A percentile compares a stretch with the other conserved stretches of the same genome.
These are phyloP conservation scores for Curvularia sp. DNA, from an alignment of 2,329 filamentous ascomycete genomes.

Conservation along the genomic window DNA sequence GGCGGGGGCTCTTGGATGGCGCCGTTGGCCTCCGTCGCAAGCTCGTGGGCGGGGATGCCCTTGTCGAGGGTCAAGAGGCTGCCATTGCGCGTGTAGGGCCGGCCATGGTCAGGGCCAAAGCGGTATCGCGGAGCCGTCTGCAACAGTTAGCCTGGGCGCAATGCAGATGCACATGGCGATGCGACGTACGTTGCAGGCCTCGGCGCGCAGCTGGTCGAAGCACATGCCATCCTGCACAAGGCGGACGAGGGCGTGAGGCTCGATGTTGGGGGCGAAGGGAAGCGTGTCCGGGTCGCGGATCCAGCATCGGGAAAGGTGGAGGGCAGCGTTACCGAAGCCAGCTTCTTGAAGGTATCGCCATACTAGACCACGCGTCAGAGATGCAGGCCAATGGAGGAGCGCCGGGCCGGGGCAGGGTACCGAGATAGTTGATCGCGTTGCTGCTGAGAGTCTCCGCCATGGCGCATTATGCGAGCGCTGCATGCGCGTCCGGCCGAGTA, in stretches of 20 bases:
- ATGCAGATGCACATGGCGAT: not conserved
- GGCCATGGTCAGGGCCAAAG: slow-evolving; percentile 52
- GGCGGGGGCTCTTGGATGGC: slow-evolving; percentile 42
- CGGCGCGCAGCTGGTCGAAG: slow-evolving; percentile 54
- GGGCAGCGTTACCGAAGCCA: slow-evolving; percentile 64
- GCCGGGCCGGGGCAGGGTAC: slow-evolving; percentile 17
- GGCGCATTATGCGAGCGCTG: slow-evolving; percentile 46
- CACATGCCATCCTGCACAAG: slow-evolving; percentile 69
- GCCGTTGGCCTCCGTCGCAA: slow-evolving; percentile 45
- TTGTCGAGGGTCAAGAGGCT: slow-evolving; percentile 47
- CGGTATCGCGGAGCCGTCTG: slow-evolving; percentile 46
- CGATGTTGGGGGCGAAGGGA: slow-evolving; percentile 67
- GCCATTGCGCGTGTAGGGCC: slow-evolving; percentile 51
- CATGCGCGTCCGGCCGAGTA: slow-evolving; percentile 9
- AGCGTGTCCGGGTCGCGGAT: slow-evolving; percentile 66
- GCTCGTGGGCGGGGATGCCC: slow-evolving; percentile 46
- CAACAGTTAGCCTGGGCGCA: slow-evolving; percentile 27
- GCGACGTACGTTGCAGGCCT: slow-evolving; percentile 44
- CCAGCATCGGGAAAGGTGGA: slow-evolving; percentile 69
- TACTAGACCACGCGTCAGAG: slow-evolving; percentile 50
- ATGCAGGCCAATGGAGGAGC: slow-evolving; percentile 10
- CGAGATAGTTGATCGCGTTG: slow-evolving; percentile 72
- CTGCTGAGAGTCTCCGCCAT: slow-evolving; percentile 59
- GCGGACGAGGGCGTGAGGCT: slow-evolving; percentile 65
- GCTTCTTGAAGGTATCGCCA: slow-evolving; percentile 64